Evolutionary conservation across 2,329 filamentous ascomycete genomes (phyloP), one percentile per base, ranked within the genome.

Genomic region (Pseudogymnoascus sp.): DNA sequence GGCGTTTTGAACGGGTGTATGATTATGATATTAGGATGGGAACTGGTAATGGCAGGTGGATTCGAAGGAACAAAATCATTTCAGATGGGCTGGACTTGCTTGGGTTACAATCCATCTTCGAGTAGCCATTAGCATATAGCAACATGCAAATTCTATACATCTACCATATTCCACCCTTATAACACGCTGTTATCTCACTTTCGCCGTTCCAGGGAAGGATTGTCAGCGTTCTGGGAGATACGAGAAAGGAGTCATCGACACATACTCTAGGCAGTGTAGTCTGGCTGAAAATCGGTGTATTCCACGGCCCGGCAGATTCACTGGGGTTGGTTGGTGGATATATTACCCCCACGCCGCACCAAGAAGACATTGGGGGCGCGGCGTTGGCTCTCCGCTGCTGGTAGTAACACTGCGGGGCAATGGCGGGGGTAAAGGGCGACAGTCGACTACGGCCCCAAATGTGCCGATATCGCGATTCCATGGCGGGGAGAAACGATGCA

Each of bases 391-490:
- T 52, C 45, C 45, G 45, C 45, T 28, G 45, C 45, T 28, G 26
- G 26, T 2, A 48, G n/a, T 48, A 48, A 28, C 8, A 10, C 3
- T 52, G 45, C 45, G 45, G 45, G 45, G 45, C 26, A 52, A 52
- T 19, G 26, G 45, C 15, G 26, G 45, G 45, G 45, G 41, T 19
- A 5, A 52, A 26, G 45, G 45, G 41, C 13, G 9, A 52, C 15
- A 19, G 45, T 52, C 26, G 10, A 30, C 45, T 23, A 26, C 41
- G 41, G 41, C 41, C 23, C 45, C 15, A 52, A 30, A 30, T 52
- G n/a, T 52, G 45, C 45, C 26, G 45, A 52, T 52, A 52, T 52
- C 45, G 45, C 45, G 45, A 12, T 33, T 52, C 13, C 9, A 30
- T 52, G 45, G 41, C 23, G 23, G 26, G 41, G 23, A 18, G 19